Evolutionary conservation across 2,329 filamentous ascomycete genomes (phyloP), one percentile per base, ranked within the genome.

Genomic region (Lanzia echinophila): DNA sequence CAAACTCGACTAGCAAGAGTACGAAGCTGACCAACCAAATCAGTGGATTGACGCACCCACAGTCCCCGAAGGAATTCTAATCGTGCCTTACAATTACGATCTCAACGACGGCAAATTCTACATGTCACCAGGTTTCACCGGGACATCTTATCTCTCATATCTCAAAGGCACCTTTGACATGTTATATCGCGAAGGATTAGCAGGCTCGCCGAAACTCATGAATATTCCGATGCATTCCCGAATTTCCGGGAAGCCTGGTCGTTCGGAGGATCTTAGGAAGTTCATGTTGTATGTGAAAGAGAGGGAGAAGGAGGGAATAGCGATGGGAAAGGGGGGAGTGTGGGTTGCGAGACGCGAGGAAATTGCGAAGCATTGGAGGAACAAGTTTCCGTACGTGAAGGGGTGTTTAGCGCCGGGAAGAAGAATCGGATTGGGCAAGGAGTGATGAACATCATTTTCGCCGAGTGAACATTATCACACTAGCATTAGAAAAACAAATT

Each of bases 91-190:
- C 22, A n/a, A 31, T 54, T 31, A 60, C 60, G 7, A 56, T n/a
- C 28, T 79, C 73, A 2, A 75, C 69, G 58, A 78, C 73, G 3
- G 79, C 81, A 2, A 75, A 80, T 65, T 92, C 86, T 50, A 90
- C 85, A 63, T 89, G 81, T 41, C 84, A 79, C 5, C 91, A 80
- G 55, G 96, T 95, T 54, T 90, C 83, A 64, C 84, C 84, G 22
- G 91, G 90, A 36, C 24, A 28, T 4, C 24, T 4, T 28, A 28
- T 8, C 24, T 28, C 8, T 28, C 24, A 28, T 28, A 79, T 58
- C 59, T 79, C 15, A 75, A 76, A 65, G 72, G 72, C 19, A 73
- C 77, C 0, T 80, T 81, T 50, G 77, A 81, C 59, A 73, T 77
- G 17, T 62, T 80, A 32, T 79, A 79, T 54, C 75, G 75, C 31